phyloP scores from a whole-genome alignment of 352 stramenopile species.

The Pythium dissimile region DNA sequence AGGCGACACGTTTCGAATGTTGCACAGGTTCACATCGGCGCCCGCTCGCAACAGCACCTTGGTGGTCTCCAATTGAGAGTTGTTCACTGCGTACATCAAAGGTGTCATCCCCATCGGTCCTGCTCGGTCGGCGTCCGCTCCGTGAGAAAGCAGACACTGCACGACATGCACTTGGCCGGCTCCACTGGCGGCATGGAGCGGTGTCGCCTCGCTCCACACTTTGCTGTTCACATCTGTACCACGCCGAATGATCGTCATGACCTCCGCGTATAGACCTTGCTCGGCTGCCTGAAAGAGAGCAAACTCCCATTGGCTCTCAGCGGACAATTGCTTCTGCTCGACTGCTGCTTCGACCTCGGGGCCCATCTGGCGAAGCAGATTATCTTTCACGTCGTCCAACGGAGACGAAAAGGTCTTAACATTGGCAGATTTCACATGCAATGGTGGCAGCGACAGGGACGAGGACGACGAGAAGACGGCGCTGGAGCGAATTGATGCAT shows the following conservation, averaged over 20 bases:
- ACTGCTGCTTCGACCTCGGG: neutral
- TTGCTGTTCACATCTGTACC: slow-evolving; percentile 39
- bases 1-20: slow-evolving; percentile 37
- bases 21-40: slow-evolving; percentile 50
- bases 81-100: slow-evolving; percentile 46
- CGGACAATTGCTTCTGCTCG: slow-evolving; percentile 8
- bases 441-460: slow-evolving; percentile 27
- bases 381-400: slow-evolving; percentile 45
- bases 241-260: slow-evolving; percentile 40
- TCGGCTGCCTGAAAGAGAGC: slow-evolving; percentile 49
- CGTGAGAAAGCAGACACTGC: slow-evolving; percentile 37
- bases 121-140: slow-evolving; percentile 37
- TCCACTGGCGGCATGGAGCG: slow-evolving; percentile 45
- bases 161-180: slow-evolving; percentile 46
- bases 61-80: slow-evolving; percentile 42
- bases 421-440: slow-evolving; percentile 29
- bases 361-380: slow-evolving; percentile 26
- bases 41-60: slow-evolving; percentile 40
- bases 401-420: slow-evolving; percentile 36
- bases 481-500: neutral
- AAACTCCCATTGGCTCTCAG: slow-evolving; percentile 45
- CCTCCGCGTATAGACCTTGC: slow-evolving; percentile 41
- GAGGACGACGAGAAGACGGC: neutral
- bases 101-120: slow-evolving; percentile 43
- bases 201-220: slow-evolving; percentile 33